Base-by-base conservation (phyloP, 2,329 filamentous ascomycete species). In the Aspergillus novoparasiticus region DNA sequence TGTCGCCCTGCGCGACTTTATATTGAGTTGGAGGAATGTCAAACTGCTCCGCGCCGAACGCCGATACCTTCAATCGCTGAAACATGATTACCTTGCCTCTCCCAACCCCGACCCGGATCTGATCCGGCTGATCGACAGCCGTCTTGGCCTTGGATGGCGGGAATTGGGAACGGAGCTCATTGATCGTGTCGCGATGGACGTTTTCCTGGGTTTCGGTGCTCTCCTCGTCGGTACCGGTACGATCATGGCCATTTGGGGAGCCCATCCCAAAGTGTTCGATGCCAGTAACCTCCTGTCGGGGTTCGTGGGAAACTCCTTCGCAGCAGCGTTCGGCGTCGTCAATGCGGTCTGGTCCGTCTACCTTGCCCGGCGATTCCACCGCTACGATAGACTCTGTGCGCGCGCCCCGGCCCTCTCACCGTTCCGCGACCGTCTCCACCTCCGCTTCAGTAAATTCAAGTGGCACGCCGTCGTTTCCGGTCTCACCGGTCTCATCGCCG, bases 271-370 rank as follows among this genome's bases (percentile, higher is more conserved):
- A 0, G 76, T 86, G 0, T 87, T 73, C 60, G 4, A 73, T 0
- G 80, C 81, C 0, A 85, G 82, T 67, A 87, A 87, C 60, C 70
- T 86, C 2, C 70, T 87, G 0, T 86, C 85, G 0, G 85, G 85
- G 1, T 86, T 86, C 63, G 75, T 87, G 21, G 85, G 85, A 2
- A 87, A 87, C 62, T 75, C 79, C 0, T 79, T 83, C 1, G 79
- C 83, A 2, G 83, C 83, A 0, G 28, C 82, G 0, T 87, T 82
- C 54, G 85, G 83, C 2, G 58, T 86, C 0, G 59, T 80, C 48
- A 87, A 85, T 68, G 78, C 79, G 0, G 57, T 73, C 6, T 87
- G 84, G 85, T 83, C 82, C 0, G 66, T 66, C 0, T 81, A 78
- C 63, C 71, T 86, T 1, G 79, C 78, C 34, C 55, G 58, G 1